These are phyloP conservation scores for Melastoma malabathricum DNA, from an alignment of 345 rosid species.

Conservation along the genomic window DNA sequence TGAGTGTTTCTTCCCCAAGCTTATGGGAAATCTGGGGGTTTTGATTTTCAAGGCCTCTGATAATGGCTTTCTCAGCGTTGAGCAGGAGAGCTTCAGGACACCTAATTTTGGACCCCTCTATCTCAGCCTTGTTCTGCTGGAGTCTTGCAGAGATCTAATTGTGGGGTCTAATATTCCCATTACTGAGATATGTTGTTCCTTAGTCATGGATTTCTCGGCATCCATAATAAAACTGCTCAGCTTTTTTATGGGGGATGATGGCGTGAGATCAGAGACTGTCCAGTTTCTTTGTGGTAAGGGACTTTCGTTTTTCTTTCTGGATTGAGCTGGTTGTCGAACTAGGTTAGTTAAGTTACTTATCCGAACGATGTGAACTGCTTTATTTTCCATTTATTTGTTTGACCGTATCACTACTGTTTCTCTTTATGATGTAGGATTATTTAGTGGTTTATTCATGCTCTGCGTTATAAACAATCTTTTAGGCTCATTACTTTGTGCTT, in stretches of 20 bases:
- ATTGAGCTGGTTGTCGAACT: neutral
- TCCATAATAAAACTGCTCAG: conserved; percentile 34
- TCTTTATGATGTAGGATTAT: too few species aligned
- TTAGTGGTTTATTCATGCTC: too few species aligned
- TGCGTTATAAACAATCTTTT: too few species aligned
- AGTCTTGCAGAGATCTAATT: conserved; percentile 52
- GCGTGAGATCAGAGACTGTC: conserved; percentile 19
- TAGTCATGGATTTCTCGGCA: conserved; percentile 34
- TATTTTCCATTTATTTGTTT: too few species aligned
- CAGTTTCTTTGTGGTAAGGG: conserved; percentile 59
- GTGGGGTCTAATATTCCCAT: conserved; percentile 15
- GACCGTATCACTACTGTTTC: too few species aligned
- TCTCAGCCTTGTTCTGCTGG: conserved; percentile 56
- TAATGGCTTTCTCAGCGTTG: conserved; percentile 14
- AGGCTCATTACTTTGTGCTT: conserved; percentile 1
- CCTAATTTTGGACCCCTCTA: conserved; percentile 51
- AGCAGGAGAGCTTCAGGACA: conserved; percentile 17
- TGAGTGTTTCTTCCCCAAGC: conserved; percentile 35
- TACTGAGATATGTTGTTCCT: conserved; percentile 35
- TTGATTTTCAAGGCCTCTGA: conserved; percentile 19
- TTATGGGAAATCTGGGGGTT: conserved; percentile 45
- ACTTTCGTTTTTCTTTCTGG: conserved; percentile 12
- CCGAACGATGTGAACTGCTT: too few species aligned
- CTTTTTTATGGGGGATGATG: conserved; percentile 20
- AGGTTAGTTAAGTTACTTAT: too few species aligned